Base-by-base conservation (phyloP, 2,329 filamentous ascomycete genomes). In the Aspergillus glaucus region DNA sequence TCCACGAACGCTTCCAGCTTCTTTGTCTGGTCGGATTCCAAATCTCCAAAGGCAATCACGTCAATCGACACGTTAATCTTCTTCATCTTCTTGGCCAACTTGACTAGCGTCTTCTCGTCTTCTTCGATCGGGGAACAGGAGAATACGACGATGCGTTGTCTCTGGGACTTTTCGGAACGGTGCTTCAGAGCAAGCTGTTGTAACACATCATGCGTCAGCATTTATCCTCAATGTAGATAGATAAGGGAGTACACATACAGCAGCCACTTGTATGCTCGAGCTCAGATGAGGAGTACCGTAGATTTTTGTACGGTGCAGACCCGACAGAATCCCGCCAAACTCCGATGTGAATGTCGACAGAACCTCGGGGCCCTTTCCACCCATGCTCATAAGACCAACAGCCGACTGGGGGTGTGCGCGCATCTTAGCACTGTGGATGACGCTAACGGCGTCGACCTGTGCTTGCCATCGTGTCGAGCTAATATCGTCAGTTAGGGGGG, bases 361-460 rank as follows among this genome's bases (percentile, higher is more conserved):
- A 56, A 98, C 92, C 74, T 97, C 92, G 44, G 93, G 93, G n/a
- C 90, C 91, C 66, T 88, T 92, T 64, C 92, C 93, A 55, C 89
- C 93, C 92, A 97, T 97, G 73, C 89, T 95, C 91, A 98, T 96
- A 56, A 98, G 78, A 46, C 94, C 93, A 57, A 98, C 93, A 9
- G 91, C 94, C 6, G 92, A 97, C 74, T 98, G 93, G 28, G 93
- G 90, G 70, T 98, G 96, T 60, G 86, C 87, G 74, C 90, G 86
- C 60, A 91, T 95, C 72, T 98, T 95, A 65, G 87, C 88, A 67
- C 91, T 89, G 77, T 97, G 97, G 64, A 97, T 86, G 63, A 96
- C 85, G 72, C 88, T 93, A 64, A 95, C 89, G 49, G 92, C 91
- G 72, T 98, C 93, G 61, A 88, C 81, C 79, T 98, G 93, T 61